phyloP scores from a whole-genome alignment of 148 eudicot species.

The Heliosperma pusillum region DNA sequence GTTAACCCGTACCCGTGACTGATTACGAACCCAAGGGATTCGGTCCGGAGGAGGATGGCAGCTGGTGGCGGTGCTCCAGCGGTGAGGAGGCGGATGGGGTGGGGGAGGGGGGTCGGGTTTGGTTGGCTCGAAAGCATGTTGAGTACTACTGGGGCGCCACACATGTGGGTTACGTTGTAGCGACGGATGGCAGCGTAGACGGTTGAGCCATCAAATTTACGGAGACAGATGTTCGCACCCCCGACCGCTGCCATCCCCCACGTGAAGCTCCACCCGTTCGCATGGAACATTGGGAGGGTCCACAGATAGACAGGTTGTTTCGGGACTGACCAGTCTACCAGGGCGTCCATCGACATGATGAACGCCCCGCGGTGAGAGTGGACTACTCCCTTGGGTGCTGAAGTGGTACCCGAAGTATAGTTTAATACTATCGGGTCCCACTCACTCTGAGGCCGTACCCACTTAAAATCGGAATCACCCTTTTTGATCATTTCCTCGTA shows the following conservation, averaged over 20 bases:
- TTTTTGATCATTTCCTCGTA: slow-evolving; percentile 31
- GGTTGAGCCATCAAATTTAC: slow-evolving; percentile 30
- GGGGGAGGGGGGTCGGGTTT: slow-evolving; percentile 14
- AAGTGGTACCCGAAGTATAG: slow-evolving; percentile 54
- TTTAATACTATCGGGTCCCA: slow-evolving; percentile 46
- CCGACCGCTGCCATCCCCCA: slow-evolving; percentile 55
- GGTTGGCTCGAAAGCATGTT: slow-evolving; percentile 27
- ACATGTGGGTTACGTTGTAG: slow-evolving; percentile 46
- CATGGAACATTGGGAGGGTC: slow-evolving; percentile 57
- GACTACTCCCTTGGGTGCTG: slow-evolving; percentile 48
- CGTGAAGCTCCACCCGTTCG: slow-evolving; percentile 48
- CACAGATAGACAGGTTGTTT: slow-evolving; percentile 41
- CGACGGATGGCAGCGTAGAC: slow-evolving; percentile 25
- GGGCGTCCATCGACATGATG: slow-evolving; percentile 30
- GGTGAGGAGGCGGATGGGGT: slow-evolving; percentile 30
- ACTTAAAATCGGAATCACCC: slow-evolving; percentile 36
- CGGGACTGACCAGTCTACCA: slow-evolving; percentile 37
- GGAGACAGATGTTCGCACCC: slow-evolving; percentile 39
- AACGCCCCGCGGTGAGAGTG: slow-evolving; percentile 43
- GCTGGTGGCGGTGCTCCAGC: slow-evolving; percentile 53
- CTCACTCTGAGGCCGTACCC: slow-evolving; percentile 40
- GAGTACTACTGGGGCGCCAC: slow-evolving; percentile 43
- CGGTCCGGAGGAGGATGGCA: slow-evolving; percentile 28
- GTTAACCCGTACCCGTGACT: slow-evolving; percentile 49
- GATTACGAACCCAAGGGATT: slow-evolving; percentile 37